These are phyloP conservation scores for Oryza punctata DNA, from an alignment of 176 grass and related monocot genomes.

Conservation along the genomic window DNA sequence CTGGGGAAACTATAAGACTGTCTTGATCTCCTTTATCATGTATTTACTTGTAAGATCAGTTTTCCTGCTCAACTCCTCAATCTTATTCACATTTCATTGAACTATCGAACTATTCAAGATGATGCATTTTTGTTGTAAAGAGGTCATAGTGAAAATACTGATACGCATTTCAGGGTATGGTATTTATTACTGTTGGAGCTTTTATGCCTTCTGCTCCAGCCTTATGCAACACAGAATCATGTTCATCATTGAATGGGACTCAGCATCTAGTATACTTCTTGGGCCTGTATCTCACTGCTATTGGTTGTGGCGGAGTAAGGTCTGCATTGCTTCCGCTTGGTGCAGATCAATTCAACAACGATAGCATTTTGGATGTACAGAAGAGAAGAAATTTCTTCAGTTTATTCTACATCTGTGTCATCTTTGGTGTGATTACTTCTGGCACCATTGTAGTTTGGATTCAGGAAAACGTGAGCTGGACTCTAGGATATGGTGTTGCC, in stretches of 20 bases:
- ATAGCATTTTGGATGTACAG: constrained; percentile 33
- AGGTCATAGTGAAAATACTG: constrained; percentile 12
- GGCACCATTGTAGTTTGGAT: constrained; percentile 60
- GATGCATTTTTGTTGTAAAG: neutral
- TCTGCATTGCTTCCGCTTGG: constrained; percentile 71
- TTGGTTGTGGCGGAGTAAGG: constrained; percentile 58
- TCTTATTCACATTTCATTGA: constrained; percentile 16
- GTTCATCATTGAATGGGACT: constrained; percentile 26
- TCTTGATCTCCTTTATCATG: constrained; percentile 64
- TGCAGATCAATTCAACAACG: constrained; percentile 51
- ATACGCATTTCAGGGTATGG: constrained; percentile 58
- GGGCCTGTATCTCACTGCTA: constrained; percentile 67
- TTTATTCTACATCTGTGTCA: constrained; percentile 58
- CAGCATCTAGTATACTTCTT: constrained; percentile 54
- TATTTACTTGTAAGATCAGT: constrained; percentile 73
- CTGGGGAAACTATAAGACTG: constrained; percentile 72
- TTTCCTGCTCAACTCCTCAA: constrained; percentile 6
- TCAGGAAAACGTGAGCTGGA: constrained; percentile 65
- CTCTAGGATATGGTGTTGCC: constrained; percentile 61
- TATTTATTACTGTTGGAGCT: constrained; percentile 52
- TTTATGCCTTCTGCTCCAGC: constrained; percentile 38
- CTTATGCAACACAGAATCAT: constrained; percentile 25
- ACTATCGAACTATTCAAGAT: neutral
- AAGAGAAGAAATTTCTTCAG: constrained; percentile 61
- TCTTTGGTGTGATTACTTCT: constrained; percentile 62